Conservation (phyloP, 2,329 filamentous ascomycete species). For the Talaromyces sp. region DNA sequence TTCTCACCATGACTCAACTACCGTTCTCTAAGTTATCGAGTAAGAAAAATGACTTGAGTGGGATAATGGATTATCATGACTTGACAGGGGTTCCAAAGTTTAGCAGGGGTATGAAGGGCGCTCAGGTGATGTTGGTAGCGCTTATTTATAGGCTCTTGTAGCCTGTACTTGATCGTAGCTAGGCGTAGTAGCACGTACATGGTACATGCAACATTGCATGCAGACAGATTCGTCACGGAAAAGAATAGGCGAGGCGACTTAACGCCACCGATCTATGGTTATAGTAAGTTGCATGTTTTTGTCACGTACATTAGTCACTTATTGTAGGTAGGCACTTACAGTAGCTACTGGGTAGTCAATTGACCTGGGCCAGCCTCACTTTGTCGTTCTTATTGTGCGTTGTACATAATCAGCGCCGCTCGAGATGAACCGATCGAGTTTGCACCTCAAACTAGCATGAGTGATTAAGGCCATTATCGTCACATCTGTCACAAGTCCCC, state of each 20-base stretch:
- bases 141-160: neutral
- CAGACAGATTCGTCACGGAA: slow-evolving; percentile 18
- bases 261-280: slow-evolving; percentile 15
- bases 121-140: neutral
- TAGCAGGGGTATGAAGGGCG: neutral
- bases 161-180: neutral
- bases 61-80: slow-evolving; percentile 2
- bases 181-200: neutral
- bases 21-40: slow-evolving; percentile 8
- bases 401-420: neutral
- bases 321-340: neutral
- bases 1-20: neutral
- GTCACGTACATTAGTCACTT: slow-evolving; percentile 10
- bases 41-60: neutral
- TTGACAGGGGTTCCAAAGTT: neutral
- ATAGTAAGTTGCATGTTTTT: neutral
- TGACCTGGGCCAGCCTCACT: slow-evolving; percentile 8
- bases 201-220: slow-evolving; percentile 4
- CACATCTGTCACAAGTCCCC: neutral
- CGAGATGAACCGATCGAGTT: slow-evolving; percentile 3
- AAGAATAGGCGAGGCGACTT: neutral
- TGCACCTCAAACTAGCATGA: slow-evolving; percentile 4
- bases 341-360: neutral
- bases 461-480: neutral
- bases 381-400: slow-evolving; percentile 2